Evolutionary conservation across 2,329 filamentous ascomycete genomes (phyloP).

Genomic region (Pseudogymnoascus sp.): DNA sequence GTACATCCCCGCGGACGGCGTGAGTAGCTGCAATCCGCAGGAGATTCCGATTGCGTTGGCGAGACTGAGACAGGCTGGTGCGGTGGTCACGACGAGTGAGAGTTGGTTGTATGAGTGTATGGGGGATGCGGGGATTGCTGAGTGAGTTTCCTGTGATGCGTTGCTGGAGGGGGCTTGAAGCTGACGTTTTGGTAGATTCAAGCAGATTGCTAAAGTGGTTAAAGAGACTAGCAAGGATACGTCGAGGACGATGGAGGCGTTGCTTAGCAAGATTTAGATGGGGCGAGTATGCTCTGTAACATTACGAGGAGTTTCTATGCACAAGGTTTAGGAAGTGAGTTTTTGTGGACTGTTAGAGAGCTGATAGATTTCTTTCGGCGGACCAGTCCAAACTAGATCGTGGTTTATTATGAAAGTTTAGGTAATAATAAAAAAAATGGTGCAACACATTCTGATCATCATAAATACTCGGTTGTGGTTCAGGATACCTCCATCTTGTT

Average conservation of each 20-base stretch:
- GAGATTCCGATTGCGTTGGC: slow-evolving; percentile 74
- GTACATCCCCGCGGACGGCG: slow-evolving; percentile 80
- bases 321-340: neutral
- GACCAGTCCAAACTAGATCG: neutral
- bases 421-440: neutral
- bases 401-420: neutral
- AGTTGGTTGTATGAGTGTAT: slow-evolving; percentile 82
- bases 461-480: neutral
- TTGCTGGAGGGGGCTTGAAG: slow-evolving; percentile 11
- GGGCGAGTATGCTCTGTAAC: slow-evolving; percentile 23
- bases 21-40: slow-evolving; percentile 75
- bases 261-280: slow-evolving; percentile 57
- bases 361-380: neutral
- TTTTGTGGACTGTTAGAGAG: neutral
- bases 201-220: slow-evolving; percentile 62
- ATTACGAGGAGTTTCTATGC: neutral
- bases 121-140: slow-evolving; percentile 64
- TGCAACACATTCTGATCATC: neutral
- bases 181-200: slow-evolving; percentile 44
- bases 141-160: slow-evolving; percentile 31
- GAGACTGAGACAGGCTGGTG: slow-evolving; percentile 66
- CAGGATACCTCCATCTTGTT: neutral
- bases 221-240: slow-evolving; percentile 69
- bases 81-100: slow-evolving; percentile 77
- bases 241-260: slow-evolving; percentile 53